Conservation (phyloP, 768 basidiomycete species). For the Boletus bicolor region DNA sequence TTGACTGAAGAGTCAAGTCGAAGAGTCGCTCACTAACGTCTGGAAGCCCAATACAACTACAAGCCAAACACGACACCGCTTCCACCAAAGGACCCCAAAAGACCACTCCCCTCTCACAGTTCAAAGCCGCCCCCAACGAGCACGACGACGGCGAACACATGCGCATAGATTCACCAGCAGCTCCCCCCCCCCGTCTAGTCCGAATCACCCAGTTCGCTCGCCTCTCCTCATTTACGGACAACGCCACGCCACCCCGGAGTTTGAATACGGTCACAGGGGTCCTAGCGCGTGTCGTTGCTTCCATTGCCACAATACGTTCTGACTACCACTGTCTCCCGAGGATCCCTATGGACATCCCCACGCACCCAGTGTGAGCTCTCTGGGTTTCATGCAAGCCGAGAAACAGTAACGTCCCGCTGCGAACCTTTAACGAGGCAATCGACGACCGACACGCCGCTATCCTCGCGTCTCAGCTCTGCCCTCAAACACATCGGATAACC, state of each 20-base stretch:
- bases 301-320: not conserved
- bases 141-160: conserved; percentile 1
- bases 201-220: not conserved
- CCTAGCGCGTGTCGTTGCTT: conserved; percentile 17
- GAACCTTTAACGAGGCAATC: not conserved
- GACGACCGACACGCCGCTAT: not conserved
- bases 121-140: not conserved
- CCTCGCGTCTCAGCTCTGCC: not conserved
- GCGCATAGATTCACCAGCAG: not conserved
- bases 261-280: conserved; percentile 31
- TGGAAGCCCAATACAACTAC: conserved; percentile 28
- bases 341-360: not conserved
- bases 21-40: conserved; percentile 30
- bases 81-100: conserved; percentile 22
- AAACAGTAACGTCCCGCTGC: not conserved
- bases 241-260: conserved; percentile 25
- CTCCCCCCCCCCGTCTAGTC: not conserved
- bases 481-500: not conserved
- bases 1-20: conserved; percentile 28
- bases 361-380: no score
- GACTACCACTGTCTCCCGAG: not conserved
- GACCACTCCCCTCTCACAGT: not conserved
- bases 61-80: conserved; percentile 26
- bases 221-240: not conserved
- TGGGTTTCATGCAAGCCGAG: not conserved